Conservation (phyloP, 768 basidiomycete genomes). For the Kwoniella dejecticola region DNA sequence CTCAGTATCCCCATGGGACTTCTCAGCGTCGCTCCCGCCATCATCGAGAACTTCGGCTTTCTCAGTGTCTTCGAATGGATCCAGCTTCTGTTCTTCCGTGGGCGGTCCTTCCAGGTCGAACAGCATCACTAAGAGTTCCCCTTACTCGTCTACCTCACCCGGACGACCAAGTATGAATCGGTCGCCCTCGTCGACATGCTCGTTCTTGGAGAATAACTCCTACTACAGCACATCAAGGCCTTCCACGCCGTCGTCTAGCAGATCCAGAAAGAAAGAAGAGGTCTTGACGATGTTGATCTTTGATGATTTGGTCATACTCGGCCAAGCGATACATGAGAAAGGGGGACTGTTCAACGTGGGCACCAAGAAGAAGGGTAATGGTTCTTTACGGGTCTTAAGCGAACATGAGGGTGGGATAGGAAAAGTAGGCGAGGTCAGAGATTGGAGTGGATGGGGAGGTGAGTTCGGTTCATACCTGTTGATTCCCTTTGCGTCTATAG, state of each 20-base stretch:
- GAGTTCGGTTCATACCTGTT: constrained; percentile 1
- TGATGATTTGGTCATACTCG: constrained; percentile 45
- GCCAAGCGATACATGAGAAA: constrained; percentile 14
- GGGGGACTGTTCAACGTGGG: constrained; percentile 30
- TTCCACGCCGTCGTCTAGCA: constrained; percentile 9
- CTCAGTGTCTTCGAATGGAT: constrained; percentile 28
- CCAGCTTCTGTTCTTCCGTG: neutral
- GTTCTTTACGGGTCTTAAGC: constrained; percentile 24
- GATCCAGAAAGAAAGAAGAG: constrained; percentile 31
- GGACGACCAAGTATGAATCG: constrained; percentile 16
- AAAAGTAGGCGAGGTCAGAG: constrained; percentile 37
- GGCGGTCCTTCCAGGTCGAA: constrained; percentile 24
- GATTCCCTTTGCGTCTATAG: too few relatives aligned
- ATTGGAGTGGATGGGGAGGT: constrained; percentile 41
- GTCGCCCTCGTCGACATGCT: constrained; percentile 15
- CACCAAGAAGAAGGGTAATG: constrained; percentile 23
- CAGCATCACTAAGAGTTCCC: constrained; percentile 9
- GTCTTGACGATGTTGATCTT: constrained; percentile 39
- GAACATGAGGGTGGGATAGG: constrained; percentile 42
- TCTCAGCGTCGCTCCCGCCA: constrained; percentile 19
- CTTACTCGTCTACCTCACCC: constrained; percentile 5
- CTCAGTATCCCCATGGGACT: constrained; percentile 35
- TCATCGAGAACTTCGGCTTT: constrained; percentile 33
- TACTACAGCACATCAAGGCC: constrained; percentile 3
- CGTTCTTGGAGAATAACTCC: constrained; percentile 8